Evolutionary conservation across 2,329 filamentous ascomycete genomes (phyloP), one percentile per base, ranked within the genome.

Genomic region (Aureobasidium subglaciale): DNA sequence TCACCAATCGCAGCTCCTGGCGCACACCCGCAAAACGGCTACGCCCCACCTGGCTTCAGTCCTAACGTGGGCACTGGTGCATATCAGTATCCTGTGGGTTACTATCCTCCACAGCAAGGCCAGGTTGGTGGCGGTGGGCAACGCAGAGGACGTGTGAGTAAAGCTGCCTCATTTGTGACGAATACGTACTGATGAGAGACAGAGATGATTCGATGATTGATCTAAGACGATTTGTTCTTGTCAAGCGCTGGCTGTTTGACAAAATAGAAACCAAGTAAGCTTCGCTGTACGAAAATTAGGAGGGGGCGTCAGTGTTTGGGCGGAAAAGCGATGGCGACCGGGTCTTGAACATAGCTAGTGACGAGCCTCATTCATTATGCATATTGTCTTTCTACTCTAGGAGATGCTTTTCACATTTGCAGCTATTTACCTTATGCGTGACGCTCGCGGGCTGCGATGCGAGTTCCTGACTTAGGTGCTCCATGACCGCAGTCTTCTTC

Each of bases 81-180:
- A 61, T 80, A 80, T 65, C 75, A 76, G 56, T 81, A 81, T 65
- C 73, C 75, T 60, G 73, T 76, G 62, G 76, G 78, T 59, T 75
- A 74, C 64, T 56, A 56, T 35, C 43, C 37, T 15, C 52, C 22
- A 13, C 71, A 73, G 55, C 69, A 69, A 48, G 67, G 70, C 60
- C 74, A 77, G 62, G 65, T 67, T 59, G 76, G 75, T 61, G 75
- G 75, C 57, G 76, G 75, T 61, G 75, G 75, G 56, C 75, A 78
- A 63, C 75, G 79, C 60, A 68, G 70, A 65, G 79, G 78, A 71
- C 72, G 78, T 63, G 76, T 79, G 70, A 77, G 56, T 57, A 16
- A 16, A 3, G 10, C 11, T 27, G 13, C 4, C n/a, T 32, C 18
- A 13, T 37, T 15, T 6, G 3, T n/a, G 9, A 11, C 22, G 25